Evolutionary conservation across 2,329 filamentous ascomycete genomes (phyloP), one percentile per base, ranked within the genome.

Genomic region (Claviceps purpurea): DNA sequence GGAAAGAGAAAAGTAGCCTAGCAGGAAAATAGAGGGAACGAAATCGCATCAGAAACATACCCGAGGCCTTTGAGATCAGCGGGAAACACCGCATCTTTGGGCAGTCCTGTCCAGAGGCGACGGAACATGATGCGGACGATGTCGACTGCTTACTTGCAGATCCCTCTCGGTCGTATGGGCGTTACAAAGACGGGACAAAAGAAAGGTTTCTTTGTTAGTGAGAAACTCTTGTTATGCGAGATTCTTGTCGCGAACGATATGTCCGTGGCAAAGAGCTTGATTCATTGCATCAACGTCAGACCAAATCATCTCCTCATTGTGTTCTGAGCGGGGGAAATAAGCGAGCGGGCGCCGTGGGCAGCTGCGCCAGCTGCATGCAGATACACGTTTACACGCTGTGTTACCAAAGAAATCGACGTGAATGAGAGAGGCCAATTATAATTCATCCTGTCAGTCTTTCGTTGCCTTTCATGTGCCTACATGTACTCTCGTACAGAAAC

Each of bases 1-100:
- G 16, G 0, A 41, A 41, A 18, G n/a, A 41, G 2, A 18, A 24
- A 24, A n/a, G 51, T 4, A 14, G 10, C 30, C 30, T 34, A 34
- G 30, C 10, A 11, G 8, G 10, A 10, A 14, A 42, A 26, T 22
- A 30, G 11, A 20, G 24, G 16, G 4, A 16, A 11, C 30, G 13
- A 4, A 10, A 20, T 16, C n/a, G 20, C 16, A 16, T 42, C 16
- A 30, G 13, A 45, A 34, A 55, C 61, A 22, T 44, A 91, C 85
- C 89, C 90, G 3, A 97, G 79, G 50, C 78, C 71, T 54, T 79
- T 70, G 30, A 97, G 71, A 59, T 86, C 73, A 0, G 74, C 68
- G 11, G 82, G 75, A 62, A 85, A 94, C 13, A 71, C 63, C 1
- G 80, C 76, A 61, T 95, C 87, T 50, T 72, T 65, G n/a, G 87